Base-by-base conservation (phyloP, 2,329 filamentous ascomycete species). In the Alternaria burnsii region DNA sequence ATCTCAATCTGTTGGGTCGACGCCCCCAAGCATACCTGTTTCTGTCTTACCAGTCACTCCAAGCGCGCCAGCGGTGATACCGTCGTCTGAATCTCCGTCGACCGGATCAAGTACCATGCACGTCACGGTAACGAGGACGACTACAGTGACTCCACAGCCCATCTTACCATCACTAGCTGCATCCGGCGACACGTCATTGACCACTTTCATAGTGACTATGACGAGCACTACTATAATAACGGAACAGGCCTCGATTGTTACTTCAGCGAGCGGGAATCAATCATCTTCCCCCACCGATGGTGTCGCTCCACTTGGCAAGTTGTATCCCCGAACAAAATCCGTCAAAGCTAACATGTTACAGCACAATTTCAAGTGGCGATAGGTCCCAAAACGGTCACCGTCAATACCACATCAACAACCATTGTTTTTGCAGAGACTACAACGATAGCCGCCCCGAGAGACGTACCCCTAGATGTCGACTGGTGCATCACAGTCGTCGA, bases 401-500 rank as follows among this genome's bases (percentile, higher is more conserved):
- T n/a, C 0, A 16, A 48, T 8, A 48, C 24, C 18, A 47, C 32
- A 20, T 26, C 30, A n/a, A 54, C 26, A 12, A 53, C 55, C 12
- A 22, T 50, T 3, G 10, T 53, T 9, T 36, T 32, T 14, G 22
- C 55, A 7, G 55, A 47, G 9, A 53, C 51, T 3, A 36, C 51
- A 22, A 51, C 40, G 1, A 44, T 24, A 9, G 12, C 32, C 5
- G 12, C 14, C 28, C 47, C n/a, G 30, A 48, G 20, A 2, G 7
- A n/a, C 9, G 12, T 32, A 9, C 1, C 30, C n/a, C 8, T 9
- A 24, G 43, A 53, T 18, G 22, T 26, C 30, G 11, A 52, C 16
- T 68, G 59, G 61, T 69, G 67, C 40, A 16, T 66, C 10, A 69
- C 65, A 12, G 52, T 69, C 12, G 60, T 61, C 7, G 65, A 68